Base-by-base conservation (phyloP, 2,329 filamentous ascomycete genomes). In the Colletotrichum sp. region DNA sequence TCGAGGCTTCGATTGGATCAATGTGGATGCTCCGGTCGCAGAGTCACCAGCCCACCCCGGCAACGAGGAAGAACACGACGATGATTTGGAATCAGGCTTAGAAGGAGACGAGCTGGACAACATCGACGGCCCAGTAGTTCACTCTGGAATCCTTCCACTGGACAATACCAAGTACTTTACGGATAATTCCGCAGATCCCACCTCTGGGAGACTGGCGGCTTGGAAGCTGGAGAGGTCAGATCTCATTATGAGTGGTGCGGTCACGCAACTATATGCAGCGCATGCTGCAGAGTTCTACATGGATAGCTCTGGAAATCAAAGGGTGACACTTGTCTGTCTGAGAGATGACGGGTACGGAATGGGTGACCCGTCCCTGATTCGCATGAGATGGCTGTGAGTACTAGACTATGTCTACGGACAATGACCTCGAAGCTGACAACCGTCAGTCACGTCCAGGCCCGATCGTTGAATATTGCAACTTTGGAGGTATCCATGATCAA, bases 211-310 rank as follows among this genome's bases (percentile, higher is more conserved):
- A 12, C 28, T 71, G 19, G 22, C 44, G 2, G 61, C 68, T 57
- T 71, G 68, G 60, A 39, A 57, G 8, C 44, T 55, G 22, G 60
- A 57, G 13, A 57, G 16, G 8, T 57, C 60, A 8, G 60, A 66
- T 12, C 44, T 71, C 44, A 32, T 71, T 30, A 44, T 71, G 16
- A 66, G 52, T 9, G 59, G 69, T 25, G 44, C 30, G 22, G 36
- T 48, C 5, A 66, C 60, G 5, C 30, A 59, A 16, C 69, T 71
- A 15, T 66, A 39, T 48, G n/a, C 44, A 16, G 69, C 27, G 6
- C 60, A 71, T 32, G 69, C 69, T 9, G 60, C 69, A 16, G 69
- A 71, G 44, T 71, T 71, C 12, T 66, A 71, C 30, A 71, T 66
- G 69, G 60, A 66, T 34, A 32, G 69, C 22, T 61, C 44, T 28